phyloP scores from a whole-genome alignment of 2,329 filamentous ascomycete genomes.

The Cytospora leucostoma region DNA sequence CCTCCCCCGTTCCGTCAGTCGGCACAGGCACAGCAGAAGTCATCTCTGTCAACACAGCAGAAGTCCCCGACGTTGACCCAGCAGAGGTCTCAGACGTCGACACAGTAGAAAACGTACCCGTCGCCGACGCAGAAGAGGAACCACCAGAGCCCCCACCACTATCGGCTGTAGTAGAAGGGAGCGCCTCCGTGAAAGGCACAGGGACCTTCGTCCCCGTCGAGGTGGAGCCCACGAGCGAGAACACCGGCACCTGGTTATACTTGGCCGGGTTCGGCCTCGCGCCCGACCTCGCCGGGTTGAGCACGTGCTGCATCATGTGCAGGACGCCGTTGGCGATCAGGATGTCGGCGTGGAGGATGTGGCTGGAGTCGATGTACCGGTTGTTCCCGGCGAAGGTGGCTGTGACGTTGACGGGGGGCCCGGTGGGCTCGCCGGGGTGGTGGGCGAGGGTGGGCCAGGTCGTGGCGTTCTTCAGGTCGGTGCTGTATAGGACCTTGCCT shows the following conservation, averaged over 20 bases:
- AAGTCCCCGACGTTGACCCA: too few species aligned
- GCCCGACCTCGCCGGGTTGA: constrained; percentile 45
- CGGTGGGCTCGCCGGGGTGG: constrained; percentile 30
- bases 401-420: constrained; percentile 50
- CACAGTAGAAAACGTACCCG: too few species aligned
- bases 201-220: constrained; percentile 36
- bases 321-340: constrained; percentile 59
- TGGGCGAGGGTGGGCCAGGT: constrained; percentile 34
- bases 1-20: too few species aligned
- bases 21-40: too few species aligned
- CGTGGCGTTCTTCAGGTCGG: constrained; percentile 49
- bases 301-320: constrained; percentile 57
- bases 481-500: constrained; percentile 55
- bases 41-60: too few species aligned
- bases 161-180: constrained; percentile 44
- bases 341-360: constrained; percentile 53
- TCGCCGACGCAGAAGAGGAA: too few species aligned
- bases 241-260: constrained; percentile 40
- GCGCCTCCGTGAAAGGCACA: constrained; percentile 7
- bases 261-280: constrained; percentile 41
- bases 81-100: too few species aligned
- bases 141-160: constrained; percentile 37
- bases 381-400: constrained; percentile 46
- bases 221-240: constrained; percentile 27
- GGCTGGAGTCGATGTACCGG: constrained; percentile 53